Evolutionary conservation across 1,139 yeast genomes (phyloP), one percentile per base, ranked within the genome.

Genomic region (Hanseniaspora sp.): DNA sequence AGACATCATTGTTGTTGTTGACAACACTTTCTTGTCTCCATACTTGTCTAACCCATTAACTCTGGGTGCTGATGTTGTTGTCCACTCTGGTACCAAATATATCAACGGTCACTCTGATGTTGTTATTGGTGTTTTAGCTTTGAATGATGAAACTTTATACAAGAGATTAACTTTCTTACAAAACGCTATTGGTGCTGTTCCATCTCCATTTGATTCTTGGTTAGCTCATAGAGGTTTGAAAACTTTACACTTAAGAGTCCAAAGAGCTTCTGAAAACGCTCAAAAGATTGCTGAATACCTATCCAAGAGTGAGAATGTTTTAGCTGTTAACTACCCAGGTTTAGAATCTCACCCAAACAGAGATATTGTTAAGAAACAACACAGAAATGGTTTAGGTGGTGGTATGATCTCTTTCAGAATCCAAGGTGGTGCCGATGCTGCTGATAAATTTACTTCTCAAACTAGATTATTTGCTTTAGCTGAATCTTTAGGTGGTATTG

Each of bases 91-190:
- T 60, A 86, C 95, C 65, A 86, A 86, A 73, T 86, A 85, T 75
- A 83, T 86, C 69, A 86, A 86, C 67, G 95, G 96, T 60, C 96
- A 86, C 72, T 84, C 95, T 48, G 96, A 86, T 67, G 95, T 86
- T 39, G 95, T 86, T 57, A 78, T 86, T 76, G 96, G 96, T 64
- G 83, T 83, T 53, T 77, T 85, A 60, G 88, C 86, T 56, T 79
- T 87, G 62, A 83, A 80, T 74, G 70, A 71, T 62, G 80, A 77
- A 58, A 74, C 68, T 54, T 72, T 85, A 63, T 80, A 80, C 70
- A 81, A 81, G 60, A 74, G 74, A 63, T 76, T 81, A 69, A 75
- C 86, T 59, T 86, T 85, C 73, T 75, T 86, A 68, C 95, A 86
- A 70, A 86, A 86, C 64, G 95, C 95, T 59, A 76, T 85, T 64